phyloP scores from a whole-genome alignment of 345 rosid species.

The Populus pruinosa region DNA sequence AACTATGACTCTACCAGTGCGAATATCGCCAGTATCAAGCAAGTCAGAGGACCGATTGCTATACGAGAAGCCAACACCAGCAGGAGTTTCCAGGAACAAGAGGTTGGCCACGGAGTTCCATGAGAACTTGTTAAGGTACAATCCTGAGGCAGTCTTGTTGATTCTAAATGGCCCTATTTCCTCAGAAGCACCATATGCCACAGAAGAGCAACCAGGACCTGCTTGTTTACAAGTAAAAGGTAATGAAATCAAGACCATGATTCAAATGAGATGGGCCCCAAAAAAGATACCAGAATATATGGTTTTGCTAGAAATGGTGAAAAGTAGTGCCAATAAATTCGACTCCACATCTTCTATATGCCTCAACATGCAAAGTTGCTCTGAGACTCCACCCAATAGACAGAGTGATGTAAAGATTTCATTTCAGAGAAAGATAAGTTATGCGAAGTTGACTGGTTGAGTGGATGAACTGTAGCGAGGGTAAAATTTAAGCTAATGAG shows the following conservation, averaged over 20 bases:
- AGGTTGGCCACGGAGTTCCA: constrained; percentile 90
- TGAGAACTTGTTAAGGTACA: constrained; percentile 78
- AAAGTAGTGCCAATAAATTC: neutral
- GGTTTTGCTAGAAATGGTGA: neutral
- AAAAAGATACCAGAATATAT: neutral
- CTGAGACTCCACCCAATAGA: neutral
- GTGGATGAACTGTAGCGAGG: no score
- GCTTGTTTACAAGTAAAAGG: neutral
- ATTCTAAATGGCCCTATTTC: constrained; percentile 95
- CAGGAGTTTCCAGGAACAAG: constrained; percentile 91
- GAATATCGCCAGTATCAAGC: constrained; percentile 67
- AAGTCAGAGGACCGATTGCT: constrained; percentile 79
- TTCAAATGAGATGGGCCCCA: neutral
- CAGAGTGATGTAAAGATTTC: neutral
- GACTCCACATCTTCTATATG: neutral
- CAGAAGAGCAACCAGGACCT: constrained; percentile 99
- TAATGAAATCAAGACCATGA: neutral
- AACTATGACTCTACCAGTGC: constrained; percentile 53
- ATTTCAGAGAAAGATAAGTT: neutral
- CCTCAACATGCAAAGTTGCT: neutral
- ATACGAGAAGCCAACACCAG: constrained; percentile 98
- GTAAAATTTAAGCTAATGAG: neutral
- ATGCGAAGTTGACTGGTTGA: neutral
- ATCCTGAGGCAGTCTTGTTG: constrained; percentile 71
- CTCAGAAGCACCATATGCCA: constrained; percentile 99